Conservation (phyloP, 495 filamentous ascomycete genomes). For the Cercophora scortea region DNA sequence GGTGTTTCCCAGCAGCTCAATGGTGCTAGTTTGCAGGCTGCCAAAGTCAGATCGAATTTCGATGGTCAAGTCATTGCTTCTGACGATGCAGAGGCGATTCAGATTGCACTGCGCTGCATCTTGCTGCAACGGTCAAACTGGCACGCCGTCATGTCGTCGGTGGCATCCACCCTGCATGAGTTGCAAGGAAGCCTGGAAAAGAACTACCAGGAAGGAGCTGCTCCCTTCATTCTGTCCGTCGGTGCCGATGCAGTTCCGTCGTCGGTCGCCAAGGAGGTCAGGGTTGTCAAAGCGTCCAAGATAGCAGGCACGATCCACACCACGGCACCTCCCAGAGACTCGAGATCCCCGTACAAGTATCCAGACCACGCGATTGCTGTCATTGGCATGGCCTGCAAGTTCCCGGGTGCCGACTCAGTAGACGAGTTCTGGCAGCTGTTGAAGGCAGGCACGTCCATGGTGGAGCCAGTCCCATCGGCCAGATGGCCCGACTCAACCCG, state of each 20-base stretch:
- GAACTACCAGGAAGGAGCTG: not conserved
- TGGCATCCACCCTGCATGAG: not conserved
- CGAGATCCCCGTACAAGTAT: not conserved
- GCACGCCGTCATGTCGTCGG: not conserved
- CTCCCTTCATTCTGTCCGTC: not conserved
- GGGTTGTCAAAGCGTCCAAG: not conserved
- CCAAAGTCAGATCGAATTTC: no score
- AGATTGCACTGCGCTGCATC: not conserved
- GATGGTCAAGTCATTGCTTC: no score
- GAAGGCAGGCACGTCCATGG: constrained; percentile 1
- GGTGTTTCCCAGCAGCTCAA: no score
- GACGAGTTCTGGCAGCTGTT: constrained; percentile 5
- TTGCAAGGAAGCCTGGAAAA: no score
- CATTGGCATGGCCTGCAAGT: constrained; percentile 30
- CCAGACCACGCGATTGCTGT: constrained; percentile 20
- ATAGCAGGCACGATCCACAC: not conserved
- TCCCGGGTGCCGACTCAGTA: constrained; percentile 21
- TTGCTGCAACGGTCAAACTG: not conserved
- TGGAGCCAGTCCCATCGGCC: not conserved
- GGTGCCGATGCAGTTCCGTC: not conserved
- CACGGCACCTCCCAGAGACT: no score
- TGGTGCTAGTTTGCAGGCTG: no score
- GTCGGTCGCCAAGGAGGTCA: not conserved
- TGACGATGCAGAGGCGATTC: no score
- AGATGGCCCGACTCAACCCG: constrained; percentile 42